Conservation (phyloP, 179 eudicot genomes). For the Gypsophila paniculata region DNA sequence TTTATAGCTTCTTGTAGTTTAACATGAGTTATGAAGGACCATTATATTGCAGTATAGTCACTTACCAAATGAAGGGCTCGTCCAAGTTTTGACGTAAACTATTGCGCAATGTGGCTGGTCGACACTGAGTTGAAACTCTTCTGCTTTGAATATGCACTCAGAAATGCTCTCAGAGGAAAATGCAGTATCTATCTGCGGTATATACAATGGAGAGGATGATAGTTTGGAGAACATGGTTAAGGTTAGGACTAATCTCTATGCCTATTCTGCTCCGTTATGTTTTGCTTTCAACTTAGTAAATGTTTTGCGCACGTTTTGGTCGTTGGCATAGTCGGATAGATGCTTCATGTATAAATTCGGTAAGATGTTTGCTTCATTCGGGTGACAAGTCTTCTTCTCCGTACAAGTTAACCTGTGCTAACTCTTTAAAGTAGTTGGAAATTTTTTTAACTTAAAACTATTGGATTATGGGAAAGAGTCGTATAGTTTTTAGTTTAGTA, state of each 20-base stretch:
- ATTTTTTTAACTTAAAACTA: too few species aligned
- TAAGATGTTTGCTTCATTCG: background rate
- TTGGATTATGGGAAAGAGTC: background rate
- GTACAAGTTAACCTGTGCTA: background rate
- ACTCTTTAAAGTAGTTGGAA: background rate
- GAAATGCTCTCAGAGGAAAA: conserved; percentile 35
- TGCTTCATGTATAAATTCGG: background rate
- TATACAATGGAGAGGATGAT: conserved; percentile 34
- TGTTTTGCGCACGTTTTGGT: conserved; percentile 25
- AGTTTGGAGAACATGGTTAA: conserved; percentile 21
- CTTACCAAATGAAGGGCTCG: too few species aligned
- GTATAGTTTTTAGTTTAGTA: background rate
- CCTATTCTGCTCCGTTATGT: conserved; percentile 3
- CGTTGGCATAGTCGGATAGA: background rate
- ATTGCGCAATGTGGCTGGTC: too few species aligned
- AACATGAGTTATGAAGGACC: too few species aligned
- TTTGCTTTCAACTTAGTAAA: background rate
- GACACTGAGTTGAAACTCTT: background rate
- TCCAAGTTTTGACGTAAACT: too few species aligned
- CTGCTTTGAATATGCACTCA: conserved; percentile 40
- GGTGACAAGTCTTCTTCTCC: background rate
- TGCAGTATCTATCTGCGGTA: conserved; percentile 30
- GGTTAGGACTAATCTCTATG: conserved; percentile 12
- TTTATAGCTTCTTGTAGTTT: too few species aligned
- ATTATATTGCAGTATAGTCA: too few species aligned